Conservation (phyloP, 768 basidiomycete genomes). For the Trametopsis cervina region DNA sequence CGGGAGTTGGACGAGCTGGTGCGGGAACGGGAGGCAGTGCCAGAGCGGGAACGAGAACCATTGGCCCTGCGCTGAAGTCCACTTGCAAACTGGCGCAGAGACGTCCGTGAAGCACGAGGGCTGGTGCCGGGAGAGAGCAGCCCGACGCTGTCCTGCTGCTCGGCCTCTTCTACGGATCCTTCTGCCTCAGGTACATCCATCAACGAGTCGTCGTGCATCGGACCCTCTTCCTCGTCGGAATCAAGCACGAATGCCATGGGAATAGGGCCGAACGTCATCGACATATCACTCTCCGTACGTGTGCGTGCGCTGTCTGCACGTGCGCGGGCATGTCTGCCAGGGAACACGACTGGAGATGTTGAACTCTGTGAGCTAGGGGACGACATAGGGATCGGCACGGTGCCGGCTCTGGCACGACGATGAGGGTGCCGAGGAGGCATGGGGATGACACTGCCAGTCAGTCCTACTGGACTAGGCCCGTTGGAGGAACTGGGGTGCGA, state of each 20-base stretch:
- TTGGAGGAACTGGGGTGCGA: constrained; percentile 31
- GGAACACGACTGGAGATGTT: constrained; percentile 27
- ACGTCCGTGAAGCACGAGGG: constrained; percentile 44
- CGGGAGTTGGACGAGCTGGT: constrained; percentile 21
- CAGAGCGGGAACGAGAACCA: constrained; percentile 36
- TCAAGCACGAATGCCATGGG: constrained; percentile 15
- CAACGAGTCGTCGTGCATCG: constrained; percentile 22
- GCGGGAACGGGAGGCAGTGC: constrained; percentile 30
- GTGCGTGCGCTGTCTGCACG: constrained; percentile 18
- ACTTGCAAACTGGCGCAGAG: constrained; percentile 36
- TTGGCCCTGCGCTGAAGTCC: constrained; percentile 26
- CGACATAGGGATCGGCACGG: constrained; percentile 25
- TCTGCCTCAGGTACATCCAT: constrained; percentile 40
- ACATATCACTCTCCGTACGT: constrained; percentile 20
- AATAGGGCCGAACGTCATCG: constrained; percentile 21
- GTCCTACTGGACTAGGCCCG: constrained; percentile 18
- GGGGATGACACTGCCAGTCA: constrained; percentile 30
- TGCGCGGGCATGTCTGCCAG: constrained; percentile 22
- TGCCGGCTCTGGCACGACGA: constrained; percentile 33
- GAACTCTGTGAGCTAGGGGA: constrained; percentile 25
- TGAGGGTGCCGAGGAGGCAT: constrained; percentile 44
- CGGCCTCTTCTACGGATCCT: constrained; percentile 51
- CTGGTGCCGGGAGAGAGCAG: constrained; percentile 42
- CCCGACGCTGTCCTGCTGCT: constrained; percentile 56
- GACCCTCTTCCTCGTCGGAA: constrained; percentile 23